These are phyloP conservation scores for Apophysomyces ossiformis DNA, from an alignment of 371 early-diverging fungal genomes.

Conservation along the genomic window DNA sequence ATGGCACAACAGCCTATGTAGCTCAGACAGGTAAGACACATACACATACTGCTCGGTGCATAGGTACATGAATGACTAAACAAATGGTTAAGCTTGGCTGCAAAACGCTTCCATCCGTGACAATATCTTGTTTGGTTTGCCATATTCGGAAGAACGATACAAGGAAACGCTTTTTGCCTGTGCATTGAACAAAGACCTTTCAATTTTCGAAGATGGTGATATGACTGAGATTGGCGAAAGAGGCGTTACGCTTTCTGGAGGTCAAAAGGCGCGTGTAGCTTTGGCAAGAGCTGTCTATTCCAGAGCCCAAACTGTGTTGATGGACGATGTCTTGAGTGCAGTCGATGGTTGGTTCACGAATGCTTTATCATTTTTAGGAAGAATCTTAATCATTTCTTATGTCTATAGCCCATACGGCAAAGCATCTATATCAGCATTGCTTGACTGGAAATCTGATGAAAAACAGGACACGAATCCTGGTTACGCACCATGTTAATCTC, in stretches of 20 bases:
- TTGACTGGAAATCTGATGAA: background rate
- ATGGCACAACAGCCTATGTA: background rate
- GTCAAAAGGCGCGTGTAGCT: constrained; percentile 55
- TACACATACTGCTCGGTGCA: background rate
- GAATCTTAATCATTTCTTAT: background rate
- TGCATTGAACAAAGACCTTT: constrained; percentile 35
- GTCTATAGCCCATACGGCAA: constrained; percentile 54
- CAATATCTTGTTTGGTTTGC: constrained; percentile 45
- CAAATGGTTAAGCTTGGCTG: constrained; percentile 71
- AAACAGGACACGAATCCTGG: background rate
- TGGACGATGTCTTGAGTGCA: constrained; percentile 76
- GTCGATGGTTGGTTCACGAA: constrained; percentile 60
- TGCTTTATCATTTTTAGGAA: constrained; percentile 11
- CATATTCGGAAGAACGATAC: constrained; percentile 31
- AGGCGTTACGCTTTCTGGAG: constrained; percentile 70
- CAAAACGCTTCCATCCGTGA: constrained; percentile 72
- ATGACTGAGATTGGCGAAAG: constrained; percentile 87
- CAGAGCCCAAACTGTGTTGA: constrained; percentile 57
- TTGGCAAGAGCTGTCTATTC: constrained; percentile 77
- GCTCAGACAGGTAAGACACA: background rate
- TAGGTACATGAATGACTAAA: background rate
- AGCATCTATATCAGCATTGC: background rate
- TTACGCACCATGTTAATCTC: background rate
- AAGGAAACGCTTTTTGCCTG: constrained; percentile 61
- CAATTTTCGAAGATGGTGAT: constrained; percentile 73